These are phyloP conservation scores for Neofusicoccum sp. DNA, from an alignment of 2,329 filamentous ascomycete species.

Conservation along the genomic window DNA sequence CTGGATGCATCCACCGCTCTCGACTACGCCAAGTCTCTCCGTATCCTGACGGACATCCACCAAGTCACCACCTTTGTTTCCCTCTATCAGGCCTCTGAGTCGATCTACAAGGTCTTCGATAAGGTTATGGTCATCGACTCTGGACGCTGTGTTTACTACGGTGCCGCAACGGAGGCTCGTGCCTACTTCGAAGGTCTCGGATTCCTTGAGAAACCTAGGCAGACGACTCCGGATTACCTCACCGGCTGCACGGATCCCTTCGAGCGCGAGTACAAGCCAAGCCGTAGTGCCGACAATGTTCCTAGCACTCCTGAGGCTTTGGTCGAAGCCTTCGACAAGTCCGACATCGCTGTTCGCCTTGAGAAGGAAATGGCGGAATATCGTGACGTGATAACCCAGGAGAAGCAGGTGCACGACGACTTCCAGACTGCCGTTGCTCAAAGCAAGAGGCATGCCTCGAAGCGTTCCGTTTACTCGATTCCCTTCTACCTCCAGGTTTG, in stretches of 20 bases:
- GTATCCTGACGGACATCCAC: constrained; percentile 75
- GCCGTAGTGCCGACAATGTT: constrained; percentile 63
- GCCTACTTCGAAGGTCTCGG: constrained; percentile 75
- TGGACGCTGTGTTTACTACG: constrained; percentile 74
- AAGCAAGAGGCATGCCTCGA: constrained; percentile 71
- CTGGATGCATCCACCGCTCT: constrained; percentile 50
- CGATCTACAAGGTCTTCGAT: constrained; percentile 76
- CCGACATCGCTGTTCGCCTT: constrained; percentile 56
- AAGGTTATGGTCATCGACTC: constrained; percentile 80
- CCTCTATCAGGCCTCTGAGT: constrained; percentile 81
- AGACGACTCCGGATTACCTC: constrained; percentile 79
- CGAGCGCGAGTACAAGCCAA: constrained; percentile 72
- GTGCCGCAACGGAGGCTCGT: constrained; percentile 64
- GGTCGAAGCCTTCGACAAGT: constrained; percentile 67
- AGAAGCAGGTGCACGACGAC: constrained; percentile 69
- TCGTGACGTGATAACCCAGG: constrained; percentile 60
- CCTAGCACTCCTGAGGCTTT: constrained; percentile 68
- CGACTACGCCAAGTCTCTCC: constrained; percentile 48
- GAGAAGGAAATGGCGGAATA: constrained; percentile 68
- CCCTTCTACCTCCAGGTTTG: constrained; percentile 81
- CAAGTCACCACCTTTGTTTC: constrained; percentile 82
- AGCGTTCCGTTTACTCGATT: constrained; percentile 76
- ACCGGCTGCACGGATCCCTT: constrained; percentile 83
- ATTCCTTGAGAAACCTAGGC: constrained; percentile 69
- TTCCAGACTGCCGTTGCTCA: constrained; percentile 74